phyloP scores from a whole-genome alignment of 2,329 filamentous ascomycete species.

The Botrytis fragariae region DNA sequence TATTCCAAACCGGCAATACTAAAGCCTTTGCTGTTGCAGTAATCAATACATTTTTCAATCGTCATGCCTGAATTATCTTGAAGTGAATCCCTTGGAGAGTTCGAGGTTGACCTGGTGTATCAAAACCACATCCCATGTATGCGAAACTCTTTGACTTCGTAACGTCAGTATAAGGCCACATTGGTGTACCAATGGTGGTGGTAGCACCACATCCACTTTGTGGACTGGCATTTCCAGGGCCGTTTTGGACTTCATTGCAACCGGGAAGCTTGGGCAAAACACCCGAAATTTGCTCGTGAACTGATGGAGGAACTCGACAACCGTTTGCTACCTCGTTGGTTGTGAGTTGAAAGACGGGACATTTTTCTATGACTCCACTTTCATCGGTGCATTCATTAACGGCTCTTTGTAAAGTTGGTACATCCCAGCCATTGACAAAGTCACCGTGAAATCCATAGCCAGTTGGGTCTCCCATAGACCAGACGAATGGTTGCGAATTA shows the following conservation, averaged over 20 bases:
- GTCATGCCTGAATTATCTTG: conserved; percentile 26
- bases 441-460: conserved; percentile 57
- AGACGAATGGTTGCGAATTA: conserved; percentile 51
- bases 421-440: conserved; percentile 58
- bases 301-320: conserved; percentile 47
- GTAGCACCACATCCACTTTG: conserved; percentile 49
- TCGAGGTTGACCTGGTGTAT: conserved; percentile 43
- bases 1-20: conserved; percentile 39
- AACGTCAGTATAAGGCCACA: conserved; percentile 45
- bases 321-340: conserved; percentile 51
- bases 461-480: conserved; percentile 50
- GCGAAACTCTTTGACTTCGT: conserved; percentile 51
- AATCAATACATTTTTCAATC: conserved; percentile 37
- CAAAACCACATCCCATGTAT: conserved; percentile 61
- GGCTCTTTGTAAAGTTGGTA: conserved; percentile 48
- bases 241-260: conserved; percentile 46
- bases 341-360: conserved; percentile 48
- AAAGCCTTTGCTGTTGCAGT: conserved; percentile 31
- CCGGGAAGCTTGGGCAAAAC: conserved; percentile 51
- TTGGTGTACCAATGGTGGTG: conserved; percentile 47
- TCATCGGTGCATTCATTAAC: conserved; percentile 48
- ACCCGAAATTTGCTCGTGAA: conserved; percentile 47
- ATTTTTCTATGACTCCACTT: conserved; percentile 46
- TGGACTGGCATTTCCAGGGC: conserved; percentile 31
- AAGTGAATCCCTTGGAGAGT: conserved; percentile 5